phyloP scores from a whole-genome alignment of 2,329 filamentous ascomycete species.

The Apiospora phragmitis region DNA sequence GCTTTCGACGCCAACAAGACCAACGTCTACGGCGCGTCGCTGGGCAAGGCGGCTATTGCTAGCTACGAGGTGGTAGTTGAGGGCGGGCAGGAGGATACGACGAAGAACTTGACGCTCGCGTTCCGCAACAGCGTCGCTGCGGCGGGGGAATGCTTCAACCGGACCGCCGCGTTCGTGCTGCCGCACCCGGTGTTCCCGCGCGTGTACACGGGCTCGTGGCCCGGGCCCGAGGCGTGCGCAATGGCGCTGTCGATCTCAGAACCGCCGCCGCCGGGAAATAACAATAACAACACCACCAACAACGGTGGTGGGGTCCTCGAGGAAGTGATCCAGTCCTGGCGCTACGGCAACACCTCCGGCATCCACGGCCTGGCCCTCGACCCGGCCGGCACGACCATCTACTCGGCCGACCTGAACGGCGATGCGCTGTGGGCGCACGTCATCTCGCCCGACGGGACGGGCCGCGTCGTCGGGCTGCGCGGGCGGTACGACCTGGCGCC shows the following conservation, averaged over 20 bases:
- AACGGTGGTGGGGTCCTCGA: neutral
- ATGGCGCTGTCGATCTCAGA: conserved; percentile 14
- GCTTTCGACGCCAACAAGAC: conserved; percentile 17
- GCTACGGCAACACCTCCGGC: conserved; percentile 18
- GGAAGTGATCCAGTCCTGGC: conserved; percentile 14
- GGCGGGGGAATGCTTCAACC: conserved; percentile 14
- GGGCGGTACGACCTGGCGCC: neutral
- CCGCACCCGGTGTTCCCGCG: conserved; percentile 15
- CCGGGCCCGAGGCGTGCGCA: conserved; percentile 19
- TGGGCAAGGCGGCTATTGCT: neutral
- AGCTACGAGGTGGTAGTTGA: neutral
- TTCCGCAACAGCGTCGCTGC: neutral
- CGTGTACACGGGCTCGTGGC: conserved; percentile 21
- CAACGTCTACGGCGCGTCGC: conserved; percentile 5
- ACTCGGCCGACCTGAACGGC: conserved; percentile 23
- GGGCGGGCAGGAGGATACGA: neutral
- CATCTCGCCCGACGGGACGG: conserved; percentile 10
- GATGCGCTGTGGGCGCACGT: conserved; percentile 24
- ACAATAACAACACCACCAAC: too few species aligned
- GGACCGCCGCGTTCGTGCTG: conserved; percentile 19
- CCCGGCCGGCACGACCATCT: neutral
- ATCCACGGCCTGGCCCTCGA: conserved; percentile 23
- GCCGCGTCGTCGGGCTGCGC: neutral
- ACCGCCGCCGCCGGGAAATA: neutral
- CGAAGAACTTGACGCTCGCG: neutral